Percentiles rank a stretch among this genome's conserved stretches.
Conservation (phyloP, 106 monocot genomes). For the Apostasia shenzhenica region DNA sequence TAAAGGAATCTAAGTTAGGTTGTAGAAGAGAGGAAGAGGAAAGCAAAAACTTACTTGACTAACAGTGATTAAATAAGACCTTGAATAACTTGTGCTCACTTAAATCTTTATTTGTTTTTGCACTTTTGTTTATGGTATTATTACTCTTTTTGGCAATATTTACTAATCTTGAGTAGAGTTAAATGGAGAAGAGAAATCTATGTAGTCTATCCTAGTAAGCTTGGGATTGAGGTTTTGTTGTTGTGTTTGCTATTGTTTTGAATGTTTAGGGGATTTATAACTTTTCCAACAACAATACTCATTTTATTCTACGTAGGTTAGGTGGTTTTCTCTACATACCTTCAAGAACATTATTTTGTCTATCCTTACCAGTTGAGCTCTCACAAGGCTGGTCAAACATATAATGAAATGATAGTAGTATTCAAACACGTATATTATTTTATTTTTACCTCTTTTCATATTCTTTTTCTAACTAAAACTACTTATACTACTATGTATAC, state of each 20-base stretch:
- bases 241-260: neutral
- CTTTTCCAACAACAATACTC: neutral
- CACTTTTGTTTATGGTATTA: too few relatives aligned
- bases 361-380: constrained; percentile 97
- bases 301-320: constrained; percentile 30
- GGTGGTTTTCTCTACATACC: constrained; percentile 55
- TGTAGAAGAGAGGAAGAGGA: too few relatives aligned
- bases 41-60: too few relatives aligned
- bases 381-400: constrained; percentile 66
- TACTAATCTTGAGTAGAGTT: too few relatives aligned
- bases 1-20: too few relatives aligned
- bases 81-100: neutral
- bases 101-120: neutral
- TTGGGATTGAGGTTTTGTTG: too few relatives aligned
- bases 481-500: neutral
- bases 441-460: neutral
- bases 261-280: neutral
- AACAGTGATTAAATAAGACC: too few relatives aligned
- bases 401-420: constrained; percentile 73
- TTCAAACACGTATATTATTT: neutral
- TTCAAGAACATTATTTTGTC: constrained; percentile 93
- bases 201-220: too few relatives aligned
- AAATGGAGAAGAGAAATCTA: too few relatives aligned
- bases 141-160: too few relatives aligned
- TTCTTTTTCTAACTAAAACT: neutral